Evolutionary conservation across 148 eudicot genomes (phyloP).

Genomic region (Spergularia bocconei): DNA sequence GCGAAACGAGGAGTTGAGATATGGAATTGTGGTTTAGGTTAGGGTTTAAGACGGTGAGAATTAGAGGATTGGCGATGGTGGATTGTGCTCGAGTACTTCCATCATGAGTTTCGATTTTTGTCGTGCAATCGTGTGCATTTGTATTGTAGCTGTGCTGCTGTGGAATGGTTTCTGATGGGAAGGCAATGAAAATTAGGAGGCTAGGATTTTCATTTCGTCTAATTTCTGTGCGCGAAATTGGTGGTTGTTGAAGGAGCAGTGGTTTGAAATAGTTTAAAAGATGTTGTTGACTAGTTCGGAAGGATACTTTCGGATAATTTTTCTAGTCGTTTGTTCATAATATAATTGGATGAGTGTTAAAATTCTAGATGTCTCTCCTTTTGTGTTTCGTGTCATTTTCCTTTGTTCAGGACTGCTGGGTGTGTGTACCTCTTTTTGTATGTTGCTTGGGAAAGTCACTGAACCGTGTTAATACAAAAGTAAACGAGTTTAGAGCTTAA

Average conservation of each 20-base stretch:
- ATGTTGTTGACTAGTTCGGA: neutral
- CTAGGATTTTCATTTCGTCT: neutral
- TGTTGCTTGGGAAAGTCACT: neutral
- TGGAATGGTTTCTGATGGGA: neutral
- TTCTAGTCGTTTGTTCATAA: neutral
- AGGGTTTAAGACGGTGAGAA: neutral
- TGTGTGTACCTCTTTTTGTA: neutral
- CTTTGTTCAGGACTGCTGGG: neutral
- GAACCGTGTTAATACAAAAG: neutral
- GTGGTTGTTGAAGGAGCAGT: neutral
- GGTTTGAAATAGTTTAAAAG: neutral
- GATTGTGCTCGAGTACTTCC: neutral
- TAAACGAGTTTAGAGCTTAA: neutral
- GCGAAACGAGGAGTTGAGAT: neutral
- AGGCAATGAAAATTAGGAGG: neutral
- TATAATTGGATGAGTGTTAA: neutral
- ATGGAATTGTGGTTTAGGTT: neutral
- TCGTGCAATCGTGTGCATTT: neutral
- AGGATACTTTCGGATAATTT: neutral
- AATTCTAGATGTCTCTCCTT: neutral
- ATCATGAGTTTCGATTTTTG: neutral
- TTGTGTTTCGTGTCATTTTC: neutral
- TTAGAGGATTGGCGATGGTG: neutral
- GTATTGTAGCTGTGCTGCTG: neutral
- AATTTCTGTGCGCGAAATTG: neutral